Evolutionary conservation across 169 alveolate genomes (phyloP).

Genomic region (Plasmodium inui): DNA sequence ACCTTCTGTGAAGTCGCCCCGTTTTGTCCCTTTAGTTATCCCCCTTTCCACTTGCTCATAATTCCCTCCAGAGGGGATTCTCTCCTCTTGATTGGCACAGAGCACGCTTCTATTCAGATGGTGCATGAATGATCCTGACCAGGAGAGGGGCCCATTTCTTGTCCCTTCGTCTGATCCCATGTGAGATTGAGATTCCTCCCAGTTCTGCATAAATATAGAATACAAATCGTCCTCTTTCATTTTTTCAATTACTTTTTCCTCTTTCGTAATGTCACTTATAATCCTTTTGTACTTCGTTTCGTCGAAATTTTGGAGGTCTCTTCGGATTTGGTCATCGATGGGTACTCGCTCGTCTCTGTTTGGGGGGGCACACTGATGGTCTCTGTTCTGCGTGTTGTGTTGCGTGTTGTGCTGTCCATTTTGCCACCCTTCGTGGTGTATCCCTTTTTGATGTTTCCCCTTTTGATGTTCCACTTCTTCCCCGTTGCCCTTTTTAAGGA

Average conservation of each 20-base stretch:
- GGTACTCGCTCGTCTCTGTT: background rate
- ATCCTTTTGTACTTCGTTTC: constrained; percentile 57
- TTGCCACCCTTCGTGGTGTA: background rate
- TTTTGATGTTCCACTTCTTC: background rate
- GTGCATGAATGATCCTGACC: constrained; percentile 23
- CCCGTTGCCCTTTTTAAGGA: background rate
- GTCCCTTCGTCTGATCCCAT: background rate
- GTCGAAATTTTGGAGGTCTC: constrained; percentile 62
- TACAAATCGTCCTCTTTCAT: constrained; percentile 72
- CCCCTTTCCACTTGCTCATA: background rate
- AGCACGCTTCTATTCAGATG: constrained; percentile 19
- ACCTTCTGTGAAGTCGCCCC: background rate
- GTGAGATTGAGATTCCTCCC: constrained; percentile 62
- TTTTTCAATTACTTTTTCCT: constrained; percentile 70
- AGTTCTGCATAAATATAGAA: constrained; percentile 74
- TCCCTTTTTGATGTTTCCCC: background rate
- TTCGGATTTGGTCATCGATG: constrained; percentile 16
- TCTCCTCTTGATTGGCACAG: background rate
- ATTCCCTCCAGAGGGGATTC: background rate
- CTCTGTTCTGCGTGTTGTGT: background rate
- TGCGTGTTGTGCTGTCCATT: background rate
- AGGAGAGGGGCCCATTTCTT: background rate
- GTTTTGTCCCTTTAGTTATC: background rate
- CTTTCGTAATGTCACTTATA: constrained; percentile 56
- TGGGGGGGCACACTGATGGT: background rate